These are phyloP conservation scores for Antrodiella citrinella DNA, from an alignment of 768 basidiomycete genomes.

Conservation along the genomic window DNA sequence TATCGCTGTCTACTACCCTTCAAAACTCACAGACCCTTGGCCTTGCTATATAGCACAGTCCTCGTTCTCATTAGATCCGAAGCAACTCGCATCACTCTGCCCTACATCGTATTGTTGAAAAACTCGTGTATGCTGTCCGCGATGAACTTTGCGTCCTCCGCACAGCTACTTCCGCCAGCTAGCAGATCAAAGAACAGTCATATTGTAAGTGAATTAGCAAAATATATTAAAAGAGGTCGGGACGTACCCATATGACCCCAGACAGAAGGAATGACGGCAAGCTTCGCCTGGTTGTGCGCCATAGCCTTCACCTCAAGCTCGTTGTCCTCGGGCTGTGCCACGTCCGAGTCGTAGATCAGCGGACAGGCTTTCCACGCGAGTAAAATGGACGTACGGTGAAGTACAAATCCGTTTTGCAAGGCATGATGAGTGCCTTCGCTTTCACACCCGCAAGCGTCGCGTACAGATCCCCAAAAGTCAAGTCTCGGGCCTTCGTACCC, in stretches of 20 bases:
- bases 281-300: slow-evolving; percentile 32
- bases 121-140: slow-evolving; percentile 5
- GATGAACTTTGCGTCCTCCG: slow-evolving; percentile 7
- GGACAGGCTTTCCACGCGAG: not conserved
- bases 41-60: no score
- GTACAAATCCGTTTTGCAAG: slow-evolving; percentile 50
- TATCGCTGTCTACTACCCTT: no score
- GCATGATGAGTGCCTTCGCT: slow-evolving; percentile 49
- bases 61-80: no score
- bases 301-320: slow-evolving; percentile 31
- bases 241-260: slow-evolving; percentile 51
- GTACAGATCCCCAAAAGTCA: slow-evolving; percentile 27
- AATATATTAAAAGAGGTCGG: not conserved
- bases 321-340: slow-evolving; percentile 46
- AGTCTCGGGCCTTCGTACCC: not conserved
- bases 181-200: not conserved
- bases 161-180: slow-evolving; percentile 6
- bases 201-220: not conserved
- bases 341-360: not conserved
- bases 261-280: slow-evolving; percentile 44
- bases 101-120: no score
- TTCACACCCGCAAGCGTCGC: slow-evolving; percentile 35
- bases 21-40: no score
- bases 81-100: no score
- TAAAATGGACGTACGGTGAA: slow-evolving; percentile 32